A percentile compares a stretch with the other conserved stretches of the same genome.
Evolutionary conservation across 2,329 filamentous ascomycete genomes (phyloP).

Genomic region (Stagonosporopsis tanaceti): DNA sequence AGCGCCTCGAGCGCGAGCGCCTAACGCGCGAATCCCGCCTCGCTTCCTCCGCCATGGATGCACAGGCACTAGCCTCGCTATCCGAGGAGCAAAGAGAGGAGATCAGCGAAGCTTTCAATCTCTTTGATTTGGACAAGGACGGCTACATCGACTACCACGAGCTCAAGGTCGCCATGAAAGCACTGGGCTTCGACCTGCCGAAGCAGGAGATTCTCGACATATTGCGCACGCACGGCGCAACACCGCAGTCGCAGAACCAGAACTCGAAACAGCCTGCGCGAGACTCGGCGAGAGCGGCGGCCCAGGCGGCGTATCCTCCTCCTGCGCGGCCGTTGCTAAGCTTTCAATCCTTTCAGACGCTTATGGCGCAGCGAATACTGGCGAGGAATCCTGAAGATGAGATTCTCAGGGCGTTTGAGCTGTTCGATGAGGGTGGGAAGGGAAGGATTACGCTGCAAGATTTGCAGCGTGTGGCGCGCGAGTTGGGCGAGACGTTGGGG

Average conservation of each 20-base stretch:
- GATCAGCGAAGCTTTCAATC: slow-evolving; percentile 93
- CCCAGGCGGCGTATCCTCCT: slow-evolving; percentile 25
- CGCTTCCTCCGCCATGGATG: slow-evolving; percentile 48
- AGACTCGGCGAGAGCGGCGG: slow-evolving; percentile 23
- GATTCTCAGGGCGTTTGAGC: slow-evolving; percentile 86
- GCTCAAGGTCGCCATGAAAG: slow-evolving; percentile 94
- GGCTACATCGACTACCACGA: slow-evolving; percentile 96
- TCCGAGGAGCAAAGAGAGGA: slow-evolving; percentile 91
- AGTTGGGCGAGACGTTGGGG: slow-evolving; percentile 90
- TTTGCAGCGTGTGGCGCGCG: slow-evolving; percentile 83
- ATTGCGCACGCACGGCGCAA: slow-evolving; percentile 76
- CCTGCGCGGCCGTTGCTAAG: slow-evolving; percentile 71
- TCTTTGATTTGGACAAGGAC: slow-evolving; percentile 98
- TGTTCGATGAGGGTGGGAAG: slow-evolving; percentile 94
- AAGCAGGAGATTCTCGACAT: slow-evolving; percentile 85
- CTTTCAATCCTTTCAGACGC: slow-evolving; percentile 74
- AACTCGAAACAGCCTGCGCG: slow-evolving; percentile 19
- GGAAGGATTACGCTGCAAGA: slow-evolving; percentile 90
- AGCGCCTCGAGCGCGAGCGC: slow-evolving; percentile 53
- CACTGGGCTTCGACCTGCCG: slow-evolving; percentile 89
- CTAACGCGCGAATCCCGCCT: slow-evolving; percentile 46
- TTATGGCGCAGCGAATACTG: slow-evolving; percentile 80
- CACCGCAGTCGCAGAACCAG: slow-evolving; percentile 8
- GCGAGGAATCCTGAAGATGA: slow-evolving; percentile 89
- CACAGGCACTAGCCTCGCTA: slow-evolving; percentile 63